Evolutionary conservation across 495 filamentous ascomycete species (phyloP).

Genomic region (Penicillium taxi): DNA sequence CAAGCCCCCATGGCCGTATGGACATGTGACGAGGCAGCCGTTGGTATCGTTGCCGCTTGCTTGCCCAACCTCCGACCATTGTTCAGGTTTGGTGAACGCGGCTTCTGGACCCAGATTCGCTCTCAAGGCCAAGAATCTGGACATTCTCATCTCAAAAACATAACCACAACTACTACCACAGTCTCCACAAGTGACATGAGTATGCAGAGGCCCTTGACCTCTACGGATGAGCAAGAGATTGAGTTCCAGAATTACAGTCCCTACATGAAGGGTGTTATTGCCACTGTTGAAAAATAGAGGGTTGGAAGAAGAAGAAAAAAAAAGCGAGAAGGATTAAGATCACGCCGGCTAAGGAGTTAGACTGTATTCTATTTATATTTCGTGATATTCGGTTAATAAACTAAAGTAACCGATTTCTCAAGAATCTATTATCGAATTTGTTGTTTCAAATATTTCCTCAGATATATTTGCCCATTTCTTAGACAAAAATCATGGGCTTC

Average conservation of each 20-base stretch:
- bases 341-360: neutral
- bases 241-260: constrained; percentile 12
- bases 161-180: constrained; percentile 1
- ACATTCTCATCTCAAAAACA: constrained; percentile 6
- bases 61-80: constrained; percentile 21
- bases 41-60: constrained; percentile 22
- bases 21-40: constrained; percentile 22
- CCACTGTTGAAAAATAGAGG: neutral
- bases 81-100: constrained; percentile 11
- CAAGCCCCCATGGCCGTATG: constrained; percentile 22
- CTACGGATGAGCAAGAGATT: constrained; percentile 5
- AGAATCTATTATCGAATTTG: neutral
- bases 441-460: neutral
- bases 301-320: neutral
- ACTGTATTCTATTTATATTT: neutral
- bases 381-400: too few relatives aligned
- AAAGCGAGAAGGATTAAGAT: neutral
- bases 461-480: neutral
- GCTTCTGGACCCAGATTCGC: constrained; percentile 20
- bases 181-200: constrained; percentile 1
- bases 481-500: too few relatives aligned
- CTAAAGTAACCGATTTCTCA: too few relatives aligned
- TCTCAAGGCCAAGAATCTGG: constrained; percentile 11
- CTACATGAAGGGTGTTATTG: constrained; percentile 1
- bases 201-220: constrained; percentile 7